These are phyloP conservation scores for Pythium dissimile DNA, from an alignment of 352 stramenopile genomes.

Conservation along the genomic window DNA sequence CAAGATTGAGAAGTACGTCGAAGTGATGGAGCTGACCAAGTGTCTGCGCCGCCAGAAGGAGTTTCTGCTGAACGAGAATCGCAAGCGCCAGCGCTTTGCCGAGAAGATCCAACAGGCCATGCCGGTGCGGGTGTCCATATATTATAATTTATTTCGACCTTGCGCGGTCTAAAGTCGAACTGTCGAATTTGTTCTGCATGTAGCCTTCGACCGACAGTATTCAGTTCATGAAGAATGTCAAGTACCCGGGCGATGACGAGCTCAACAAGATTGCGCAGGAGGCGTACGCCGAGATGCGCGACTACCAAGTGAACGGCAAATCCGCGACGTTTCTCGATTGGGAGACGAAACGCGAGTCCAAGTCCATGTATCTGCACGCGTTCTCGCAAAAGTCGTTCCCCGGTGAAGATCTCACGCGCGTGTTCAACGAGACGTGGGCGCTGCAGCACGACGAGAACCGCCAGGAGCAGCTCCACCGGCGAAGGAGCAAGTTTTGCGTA, in stretches of 20 bases:
- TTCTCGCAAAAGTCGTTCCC: conserved; percentile 73
- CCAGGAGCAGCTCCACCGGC: conserved; percentile 67
- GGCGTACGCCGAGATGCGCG: conserved; percentile 77
- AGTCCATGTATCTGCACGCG: conserved; percentile 84
- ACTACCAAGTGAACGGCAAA: conserved; percentile 76
- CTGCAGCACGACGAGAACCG: conserved; percentile 73
- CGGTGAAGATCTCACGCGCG: conserved; percentile 62
- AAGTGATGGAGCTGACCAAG: conserved; percentile 87
- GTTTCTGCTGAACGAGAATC: conserved; percentile 83
- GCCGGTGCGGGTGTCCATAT: conserved; percentile 46
- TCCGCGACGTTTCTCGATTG: conserved; percentile 61
- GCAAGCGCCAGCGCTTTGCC: conserved; percentile 81
- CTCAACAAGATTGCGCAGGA: conserved; percentile 74
- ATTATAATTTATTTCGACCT: background rate
- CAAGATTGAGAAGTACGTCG: conserved; percentile 87
- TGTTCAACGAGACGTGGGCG: conserved; percentile 79
- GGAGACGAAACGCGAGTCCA: conserved; percentile 80
- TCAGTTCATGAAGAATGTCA: conserved; percentile 88
- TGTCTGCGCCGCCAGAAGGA: conserved; percentile 83
- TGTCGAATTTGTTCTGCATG: background rate
- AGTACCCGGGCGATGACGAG: conserved; percentile 71
- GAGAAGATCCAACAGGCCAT: conserved; percentile 87
- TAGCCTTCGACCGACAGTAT: conserved; percentile 82
- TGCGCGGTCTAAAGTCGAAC: background rate
- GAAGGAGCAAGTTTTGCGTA: conserved; percentile 83